Percentiles rank a stretch among this genome's conserved stretches.
phyloP scores from a whole-genome alignment of 768 basidiomycete species.

The Coprinopsis marcescibilis region DNA sequence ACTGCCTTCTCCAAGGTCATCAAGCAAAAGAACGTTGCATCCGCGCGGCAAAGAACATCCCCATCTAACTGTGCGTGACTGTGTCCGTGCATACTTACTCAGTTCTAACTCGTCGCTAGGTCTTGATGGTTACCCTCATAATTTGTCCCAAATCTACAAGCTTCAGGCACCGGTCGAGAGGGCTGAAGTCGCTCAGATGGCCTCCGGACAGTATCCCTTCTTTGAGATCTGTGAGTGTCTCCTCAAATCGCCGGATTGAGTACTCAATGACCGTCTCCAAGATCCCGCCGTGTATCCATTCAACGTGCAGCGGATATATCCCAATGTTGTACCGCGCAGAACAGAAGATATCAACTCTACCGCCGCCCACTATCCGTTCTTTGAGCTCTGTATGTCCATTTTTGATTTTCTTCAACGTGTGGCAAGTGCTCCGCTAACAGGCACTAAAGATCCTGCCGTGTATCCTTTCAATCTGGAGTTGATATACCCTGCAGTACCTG shows the following conservation, averaged over 20 bases:
- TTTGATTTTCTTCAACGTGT: neutral
- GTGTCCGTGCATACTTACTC: neutral
- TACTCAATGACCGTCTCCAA: neutral
- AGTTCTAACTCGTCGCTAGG: too few species aligned
- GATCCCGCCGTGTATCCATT: slow-evolving; percentile 19
- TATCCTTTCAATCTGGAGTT: slow-evolving; percentile 17
- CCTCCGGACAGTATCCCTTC: slow-evolving; percentile 15
- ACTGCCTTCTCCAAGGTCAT: neutral
- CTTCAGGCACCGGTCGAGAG: too few species aligned
- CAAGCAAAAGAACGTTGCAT: neutral
- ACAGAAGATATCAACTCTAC: neutral
- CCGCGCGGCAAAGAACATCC: neutral
- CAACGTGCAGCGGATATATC: slow-evolving; percentile 17
- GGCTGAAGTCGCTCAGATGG: neutral
- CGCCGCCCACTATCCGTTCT: slow-evolving; percentile 16
- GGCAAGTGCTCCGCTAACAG: too few species aligned
- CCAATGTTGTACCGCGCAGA: slow-evolving; percentile 1
- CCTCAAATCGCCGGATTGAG: too few species aligned
- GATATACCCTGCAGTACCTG: slow-evolving; percentile 13
- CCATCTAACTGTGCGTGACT: neutral
- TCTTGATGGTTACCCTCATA: slow-evolving; percentile 32
- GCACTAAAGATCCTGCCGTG: slow-evolving; percentile 15
- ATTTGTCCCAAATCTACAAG: neutral
- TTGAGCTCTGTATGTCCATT: slow-evolving; percentile 18
- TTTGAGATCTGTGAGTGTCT: slow-evolving; percentile 19